Percentiles rank a stretch among this genome's conserved stretches.
These are phyloP conservation scores for Lophiostoma macrostomum DNA, from an alignment of 495 filamentous ascomycete genomes.

Conservation along the genomic window DNA sequence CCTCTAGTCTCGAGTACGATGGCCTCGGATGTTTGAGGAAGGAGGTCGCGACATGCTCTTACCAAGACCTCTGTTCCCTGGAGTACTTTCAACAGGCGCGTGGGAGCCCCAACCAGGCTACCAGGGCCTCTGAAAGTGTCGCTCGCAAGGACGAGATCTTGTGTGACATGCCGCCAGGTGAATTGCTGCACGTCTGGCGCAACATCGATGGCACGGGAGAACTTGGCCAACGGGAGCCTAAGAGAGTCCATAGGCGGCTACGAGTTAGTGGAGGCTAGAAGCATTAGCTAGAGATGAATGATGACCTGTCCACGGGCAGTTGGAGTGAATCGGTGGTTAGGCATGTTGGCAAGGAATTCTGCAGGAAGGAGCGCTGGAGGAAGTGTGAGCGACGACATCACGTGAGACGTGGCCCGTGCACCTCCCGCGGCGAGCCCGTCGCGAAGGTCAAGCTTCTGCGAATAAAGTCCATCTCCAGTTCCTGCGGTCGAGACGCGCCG, in stretches of 20 bases:
- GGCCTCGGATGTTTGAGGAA: background rate
- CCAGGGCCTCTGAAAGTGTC: conserved; percentile 33
- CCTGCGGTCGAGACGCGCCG: conserved; percentile 8
- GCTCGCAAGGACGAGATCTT: conserved; percentile 43
- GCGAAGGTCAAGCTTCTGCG: background rate
- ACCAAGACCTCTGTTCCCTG: conserved; percentile 45
- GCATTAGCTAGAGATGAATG: conserved; percentile 13
- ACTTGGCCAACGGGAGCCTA: conserved; percentile 31
- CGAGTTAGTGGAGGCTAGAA: background rate
- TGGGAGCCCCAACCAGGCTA: background rate
- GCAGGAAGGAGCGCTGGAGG: too few species aligned
- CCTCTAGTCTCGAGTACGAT: background rate
- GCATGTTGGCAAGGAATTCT: too few species aligned
- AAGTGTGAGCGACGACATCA: too few species aligned
- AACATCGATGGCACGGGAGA: conserved; percentile 32
- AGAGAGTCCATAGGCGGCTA: conserved; percentile 2
- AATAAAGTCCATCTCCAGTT: background rate
- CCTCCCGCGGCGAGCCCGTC: too few species aligned
- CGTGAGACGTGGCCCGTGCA: too few species aligned
- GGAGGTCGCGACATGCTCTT: too few species aligned
- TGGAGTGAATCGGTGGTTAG: background rate
- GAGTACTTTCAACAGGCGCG: conserved; percentile 41
- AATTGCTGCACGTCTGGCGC: conserved; percentile 20
- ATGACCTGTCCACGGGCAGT: background rate
- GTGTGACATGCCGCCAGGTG: conserved; percentile 32